Percentiles rank a stretch among this genome's conserved stretches.
Conservation (phyloP, 225 moss, liverwort and hornwort genomes). For the Pseudoscleropodium purum region DNA sequence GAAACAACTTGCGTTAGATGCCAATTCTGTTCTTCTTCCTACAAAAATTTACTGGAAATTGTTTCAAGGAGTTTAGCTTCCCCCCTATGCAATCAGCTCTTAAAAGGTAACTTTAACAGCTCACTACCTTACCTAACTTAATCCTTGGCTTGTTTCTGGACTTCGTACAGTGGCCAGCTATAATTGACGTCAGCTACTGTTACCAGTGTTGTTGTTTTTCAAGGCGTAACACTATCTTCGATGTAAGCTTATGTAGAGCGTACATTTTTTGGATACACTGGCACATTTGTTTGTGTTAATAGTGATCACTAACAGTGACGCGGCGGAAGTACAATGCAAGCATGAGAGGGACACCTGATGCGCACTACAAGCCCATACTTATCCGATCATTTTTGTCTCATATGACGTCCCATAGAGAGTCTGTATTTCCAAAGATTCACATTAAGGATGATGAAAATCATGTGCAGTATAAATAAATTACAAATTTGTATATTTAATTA, state of each 20-base stretch:
- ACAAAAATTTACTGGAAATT: no score
- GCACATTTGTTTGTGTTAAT: neutral
- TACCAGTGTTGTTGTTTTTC: no score
- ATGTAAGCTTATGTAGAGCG: neutral
- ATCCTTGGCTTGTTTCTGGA: neutral
- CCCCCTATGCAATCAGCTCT: no score
- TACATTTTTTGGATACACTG: neutral
- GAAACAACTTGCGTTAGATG: no score
- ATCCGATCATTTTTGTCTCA: neutral
- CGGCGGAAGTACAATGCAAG: neutral
- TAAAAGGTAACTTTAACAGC: no score
- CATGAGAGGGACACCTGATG: neutral
- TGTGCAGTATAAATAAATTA: neutral
- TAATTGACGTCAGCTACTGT: neutral
- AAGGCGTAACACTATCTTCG: neutral
- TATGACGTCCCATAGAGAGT: neutral
- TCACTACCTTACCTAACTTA: no score
- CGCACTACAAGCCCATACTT: neutral
- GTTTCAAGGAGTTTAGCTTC: no score
- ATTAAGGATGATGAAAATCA: neutral
- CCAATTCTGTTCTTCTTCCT: no score
- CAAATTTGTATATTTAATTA: neutral
- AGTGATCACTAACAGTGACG: neutral
- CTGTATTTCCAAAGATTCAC: neutral
- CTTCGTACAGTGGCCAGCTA: neutral